These are phyloP conservation scores for Blastocystis sp. DNA, from an alignment of 352 stramenopile species.

Conservation along the genomic window DNA sequence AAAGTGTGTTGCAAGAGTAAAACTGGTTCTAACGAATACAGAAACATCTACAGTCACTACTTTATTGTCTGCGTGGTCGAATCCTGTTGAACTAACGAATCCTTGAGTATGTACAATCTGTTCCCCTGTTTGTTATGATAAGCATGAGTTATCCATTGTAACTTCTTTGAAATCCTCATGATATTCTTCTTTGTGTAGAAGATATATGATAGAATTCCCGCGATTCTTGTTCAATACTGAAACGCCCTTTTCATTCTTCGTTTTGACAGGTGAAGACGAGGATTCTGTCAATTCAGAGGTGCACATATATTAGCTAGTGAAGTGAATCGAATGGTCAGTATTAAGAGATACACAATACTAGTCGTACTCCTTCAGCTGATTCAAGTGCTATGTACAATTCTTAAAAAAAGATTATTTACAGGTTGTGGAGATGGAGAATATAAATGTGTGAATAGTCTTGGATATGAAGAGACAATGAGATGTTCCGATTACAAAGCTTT, in stretches of 20 bases:
- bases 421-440: neutral
- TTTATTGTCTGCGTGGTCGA: slow-evolving; percentile 40
- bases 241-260: slow-evolving; percentile 20
- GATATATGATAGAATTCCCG: neutral
- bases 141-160: neutral
- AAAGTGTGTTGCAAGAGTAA: slow-evolving; percentile 17
- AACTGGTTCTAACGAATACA: slow-evolving; percentile 12
- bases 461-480: slow-evolving; percentile 31
- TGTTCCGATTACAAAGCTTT: slow-evolving; percentile 62
- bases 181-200: too few relatives aligned
- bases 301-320: neutral
- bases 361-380: neutral
- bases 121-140: neutral
- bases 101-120: neutral
- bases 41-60: neutral
- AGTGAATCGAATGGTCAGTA: neutral
- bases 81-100: slow-evolving; percentile 33
- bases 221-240: neutral
- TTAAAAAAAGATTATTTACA: neutral
- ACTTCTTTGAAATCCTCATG: neutral
- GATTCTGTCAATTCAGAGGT: slow-evolving; percentile 4
- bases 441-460: slow-evolving; percentile 62
- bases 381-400: neutral
- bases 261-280: slow-evolving; percentile 31
- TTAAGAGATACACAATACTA: slow-evolving; percentile 10